Conservation (phyloP, 768 basidiomycete genomes). For the Epithele typhae region DNA sequence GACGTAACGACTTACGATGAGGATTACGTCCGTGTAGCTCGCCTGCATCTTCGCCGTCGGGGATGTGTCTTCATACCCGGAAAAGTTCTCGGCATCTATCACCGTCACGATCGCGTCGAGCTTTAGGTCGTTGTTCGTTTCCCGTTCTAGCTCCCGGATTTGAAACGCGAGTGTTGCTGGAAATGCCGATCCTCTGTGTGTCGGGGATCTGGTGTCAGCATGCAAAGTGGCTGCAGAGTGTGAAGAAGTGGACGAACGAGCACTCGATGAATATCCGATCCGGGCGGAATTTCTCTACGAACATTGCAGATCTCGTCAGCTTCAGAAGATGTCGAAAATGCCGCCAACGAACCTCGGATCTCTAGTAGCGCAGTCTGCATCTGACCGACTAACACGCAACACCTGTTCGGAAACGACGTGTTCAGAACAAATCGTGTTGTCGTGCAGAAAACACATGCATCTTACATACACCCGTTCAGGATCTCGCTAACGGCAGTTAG, state of each 20-base stretch:
- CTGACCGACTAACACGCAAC: slow-evolving; percentile 91
- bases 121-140: slow-evolving; percentile 70
- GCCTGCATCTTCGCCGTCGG: slow-evolving; percentile 93
- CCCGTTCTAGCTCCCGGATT: slow-evolving; percentile 82
- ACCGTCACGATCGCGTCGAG: slow-evolving; percentile 92
- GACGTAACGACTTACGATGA: slow-evolving; percentile 54
- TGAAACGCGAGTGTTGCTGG: slow-evolving; percentile 95
- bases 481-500: slow-evolving; percentile 90
- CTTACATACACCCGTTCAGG: slow-evolving; percentile 89
- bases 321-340: too few species aligned
- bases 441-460: not conserved
- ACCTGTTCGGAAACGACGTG: slow-evolving; percentile 41
- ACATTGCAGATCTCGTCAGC: too few species aligned
- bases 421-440: not conserved
- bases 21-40: slow-evolving; percentile 89
- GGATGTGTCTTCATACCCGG: slow-evolving; percentile 88
- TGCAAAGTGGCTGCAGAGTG: not conserved
- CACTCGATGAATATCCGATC: slow-evolving; percentile 95
- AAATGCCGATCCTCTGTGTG: slow-evolving; percentile 93
- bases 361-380: slow-evolving; percentile 90
- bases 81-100: slow-evolving; percentile 87
- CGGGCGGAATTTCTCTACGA: slow-evolving; percentile 73
- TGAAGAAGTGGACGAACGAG: slow-evolving; percentile 49
- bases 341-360: slow-evolving; percentile 58
- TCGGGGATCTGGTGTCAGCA: too few species aligned